These are phyloP conservation scores for Phycomyces blakesleeanus DNA, from an alignment of 192 early-diverging fungal species.

Conservation along the genomic window DNA sequence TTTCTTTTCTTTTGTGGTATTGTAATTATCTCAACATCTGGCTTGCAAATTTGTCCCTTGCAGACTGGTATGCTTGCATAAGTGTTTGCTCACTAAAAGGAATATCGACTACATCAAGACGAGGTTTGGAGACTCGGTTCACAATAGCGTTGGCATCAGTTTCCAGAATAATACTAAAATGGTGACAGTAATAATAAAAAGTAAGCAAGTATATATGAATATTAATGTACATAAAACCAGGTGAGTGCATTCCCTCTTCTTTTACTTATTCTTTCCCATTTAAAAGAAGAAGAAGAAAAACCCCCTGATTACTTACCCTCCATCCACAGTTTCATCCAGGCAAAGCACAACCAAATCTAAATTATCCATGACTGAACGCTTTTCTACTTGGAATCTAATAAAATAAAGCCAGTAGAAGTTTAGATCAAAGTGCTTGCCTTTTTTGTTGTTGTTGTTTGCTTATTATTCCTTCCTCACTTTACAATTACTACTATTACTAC, in stretches of 20 bases:
- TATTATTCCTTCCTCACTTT: too few relatives aligned
- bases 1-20: not conserved
- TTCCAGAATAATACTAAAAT: constrained; percentile 63
- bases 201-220: too few relatives aligned
- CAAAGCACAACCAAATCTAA: constrained; percentile 87
- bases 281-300: too few relatives aligned
- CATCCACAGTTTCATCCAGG: constrained; percentile 93
- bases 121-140: constrained; percentile 72
- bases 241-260: not conserved
- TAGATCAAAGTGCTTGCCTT: too few relatives aligned
- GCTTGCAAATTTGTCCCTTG: constrained; percentile 68
- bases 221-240: too few relatives aligned
- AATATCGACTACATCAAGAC: constrained; percentile 66
- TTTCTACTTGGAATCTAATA: constrained; percentile 83
- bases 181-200: too few relatives aligned
- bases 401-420: not conserved
- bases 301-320: constrained; percentile 66
- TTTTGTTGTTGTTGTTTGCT: too few relatives aligned
- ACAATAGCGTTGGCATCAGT: constrained; percentile 75
- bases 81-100: constrained; percentile 75
- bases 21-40: constrained; percentile 54
- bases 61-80: constrained; percentile 71
- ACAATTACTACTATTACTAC: too few relatives aligned
- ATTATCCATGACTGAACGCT: constrained; percentile 85
- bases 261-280: too few relatives aligned